A percentile compares a stretch with the other conserved stretches of the same genome.
Conservation (phyloP, 2,329 filamentous ascomycete genomes). For the Exophiala calicioides region DNA sequence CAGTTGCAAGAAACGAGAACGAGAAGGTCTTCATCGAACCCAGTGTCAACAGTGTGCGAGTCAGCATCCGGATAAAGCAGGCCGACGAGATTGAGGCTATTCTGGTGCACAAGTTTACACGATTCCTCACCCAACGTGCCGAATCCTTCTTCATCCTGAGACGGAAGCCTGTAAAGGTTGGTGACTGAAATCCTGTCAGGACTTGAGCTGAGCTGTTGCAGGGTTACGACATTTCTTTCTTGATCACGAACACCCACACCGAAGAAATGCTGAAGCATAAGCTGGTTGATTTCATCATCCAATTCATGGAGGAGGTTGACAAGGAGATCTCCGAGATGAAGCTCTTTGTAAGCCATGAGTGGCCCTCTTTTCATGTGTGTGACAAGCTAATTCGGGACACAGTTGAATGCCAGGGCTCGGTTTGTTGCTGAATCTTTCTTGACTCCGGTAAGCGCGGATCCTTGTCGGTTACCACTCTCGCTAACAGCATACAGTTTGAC, state of each 20-base stretch:
- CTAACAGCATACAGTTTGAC: slow-evolving; percentile 21
- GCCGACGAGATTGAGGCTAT: slow-evolving; percentile 99
- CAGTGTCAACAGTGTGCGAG: slow-evolving; percentile 92
- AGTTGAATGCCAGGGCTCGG: slow-evolving; percentile 94
- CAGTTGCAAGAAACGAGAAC: slow-evolving; percentile 92
- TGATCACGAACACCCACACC: slow-evolving; percentile 98
- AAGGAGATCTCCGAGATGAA: slow-evolving; percentile 99
- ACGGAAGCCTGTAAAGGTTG: slow-evolving; percentile 94
- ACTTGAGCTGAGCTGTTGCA: slow-evolving; percentile 39
- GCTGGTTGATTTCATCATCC: slow-evolving; percentile 97
- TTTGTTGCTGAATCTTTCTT: slow-evolving; percentile 98
- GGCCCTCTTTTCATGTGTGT: not conserved
- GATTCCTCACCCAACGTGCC: slow-evolving; percentile 92
- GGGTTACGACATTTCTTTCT: slow-evolving; percentile 98
- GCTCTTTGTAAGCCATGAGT: slow-evolving; percentile 69
- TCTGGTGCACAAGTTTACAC: slow-evolving; percentile 95
- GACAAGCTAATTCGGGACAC: slow-evolving; percentile 36
- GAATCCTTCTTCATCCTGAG: slow-evolving; percentile 96
- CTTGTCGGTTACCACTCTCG: not conserved
- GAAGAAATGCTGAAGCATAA: slow-evolving; percentile 99
- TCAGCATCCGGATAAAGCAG: slow-evolving; percentile 99
- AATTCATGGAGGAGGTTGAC: slow-evolving; percentile 99
- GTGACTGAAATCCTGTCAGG: no score
- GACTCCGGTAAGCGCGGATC: slow-evolving; percentile 69
- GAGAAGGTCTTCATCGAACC: slow-evolving; percentile 96